A percentile compares a stretch with the other conserved stretches of the same genome.
Conservation (phyloP, 2,329 filamentous ascomycete species). For the Remersonia thermophila region DNA sequence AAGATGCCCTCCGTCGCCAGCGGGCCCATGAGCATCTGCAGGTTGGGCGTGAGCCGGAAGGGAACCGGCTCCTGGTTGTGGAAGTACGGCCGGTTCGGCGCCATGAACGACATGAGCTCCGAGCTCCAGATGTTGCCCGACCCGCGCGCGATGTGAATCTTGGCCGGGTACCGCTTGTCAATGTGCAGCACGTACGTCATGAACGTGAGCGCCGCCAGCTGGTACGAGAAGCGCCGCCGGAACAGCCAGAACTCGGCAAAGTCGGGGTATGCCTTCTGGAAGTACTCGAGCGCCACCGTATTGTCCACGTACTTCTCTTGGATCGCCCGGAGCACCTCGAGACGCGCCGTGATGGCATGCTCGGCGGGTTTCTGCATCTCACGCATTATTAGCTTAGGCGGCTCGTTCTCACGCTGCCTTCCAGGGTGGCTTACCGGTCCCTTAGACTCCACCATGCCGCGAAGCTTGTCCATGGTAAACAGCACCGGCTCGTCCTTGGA, state of each 20-base stretch:
- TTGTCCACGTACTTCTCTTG: conserved; percentile 87
- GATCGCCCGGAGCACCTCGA: conserved; percentile 90
- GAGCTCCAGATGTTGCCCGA: conserved; percentile 94
- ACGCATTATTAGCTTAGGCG: conserved; percentile 9
- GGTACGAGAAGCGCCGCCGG: conserved; percentile 91
- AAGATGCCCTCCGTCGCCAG: conserved; percentile 94
- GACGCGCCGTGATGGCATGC: conserved; percentile 57
- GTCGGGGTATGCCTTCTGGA: conserved; percentile 74
- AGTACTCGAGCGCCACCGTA: conserved; percentile 74
- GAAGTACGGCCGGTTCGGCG: conserved; percentile 72
- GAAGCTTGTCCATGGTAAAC: conserved; percentile 89
- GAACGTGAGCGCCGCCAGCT: conserved; percentile 87
- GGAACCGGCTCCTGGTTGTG: conserved; percentile 92
- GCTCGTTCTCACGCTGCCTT: not conserved
- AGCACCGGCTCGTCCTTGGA: conserved; percentile 92
- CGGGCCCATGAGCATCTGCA: conserved; percentile 92
- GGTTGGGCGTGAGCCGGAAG: conserved; percentile 91
- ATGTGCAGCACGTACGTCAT: conserved; percentile 99
- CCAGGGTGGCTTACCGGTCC: conserved; percentile 33
- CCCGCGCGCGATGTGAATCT: conserved; percentile 78
- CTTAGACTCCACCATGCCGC: conserved; percentile 61
- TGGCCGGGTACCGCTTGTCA: conserved; percentile 89
- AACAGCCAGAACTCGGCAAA: conserved; percentile 98
- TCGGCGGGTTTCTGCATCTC: conserved; percentile 50
- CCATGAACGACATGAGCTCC: conserved; percentile 85